Evolutionary conservation across 1,284 basidiomycete genomes (phyloP), one percentile per base, ranked within the genome.

Genomic region (Ceratorhiza oryzae-sativae): DNA sequence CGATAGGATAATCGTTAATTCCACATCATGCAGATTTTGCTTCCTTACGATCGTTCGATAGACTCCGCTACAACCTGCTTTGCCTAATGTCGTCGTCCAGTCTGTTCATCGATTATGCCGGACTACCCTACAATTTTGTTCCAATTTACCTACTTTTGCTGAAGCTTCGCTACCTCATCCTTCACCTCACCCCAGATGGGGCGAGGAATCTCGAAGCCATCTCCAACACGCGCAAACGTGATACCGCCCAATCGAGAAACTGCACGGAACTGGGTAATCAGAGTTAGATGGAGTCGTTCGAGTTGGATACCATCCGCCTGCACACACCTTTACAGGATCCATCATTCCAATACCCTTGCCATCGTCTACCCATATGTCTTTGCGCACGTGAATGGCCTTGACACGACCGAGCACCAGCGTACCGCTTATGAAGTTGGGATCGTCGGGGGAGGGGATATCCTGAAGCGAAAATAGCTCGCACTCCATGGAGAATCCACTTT

Each of bases 401-500:
- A 93, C 85, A 70, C 85, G 83, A 3, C 90, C 90, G 34, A 93
- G 78, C 59, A 90, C 79, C 25, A 92, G 80, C 6, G 88, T 89
- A 2, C 84, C 84, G 13, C 86, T 85, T 49, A 82, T 74, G 34
- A 80, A 80, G 41, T 82, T 81, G 71, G 53, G 78, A 15, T 56
- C 27, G 46, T 13, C 20, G 13, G 56, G 68, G 49, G 45, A 45
- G 30, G 42, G 10, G 39, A 71, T 71, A 23, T 62, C 56, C 15
- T 67, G 62, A 45, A 55, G 23, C 6, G 65, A 68, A 15, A 81
- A 63, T 77, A 86, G 86, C 82, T 86, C 84, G 82, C 90, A 93
- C 81, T 93, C 92, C 80, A 93, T 84, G 68, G 86, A 85, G 72
- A 92, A 85, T 1, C 87, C 86, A 74, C 89, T 88, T 80, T 93